Percentiles rank a stretch among this genome's conserved stretches.
phyloP scores from a whole-genome alignment of 352 stramenopile genomes.

The Pythium rishiriense region DNA sequence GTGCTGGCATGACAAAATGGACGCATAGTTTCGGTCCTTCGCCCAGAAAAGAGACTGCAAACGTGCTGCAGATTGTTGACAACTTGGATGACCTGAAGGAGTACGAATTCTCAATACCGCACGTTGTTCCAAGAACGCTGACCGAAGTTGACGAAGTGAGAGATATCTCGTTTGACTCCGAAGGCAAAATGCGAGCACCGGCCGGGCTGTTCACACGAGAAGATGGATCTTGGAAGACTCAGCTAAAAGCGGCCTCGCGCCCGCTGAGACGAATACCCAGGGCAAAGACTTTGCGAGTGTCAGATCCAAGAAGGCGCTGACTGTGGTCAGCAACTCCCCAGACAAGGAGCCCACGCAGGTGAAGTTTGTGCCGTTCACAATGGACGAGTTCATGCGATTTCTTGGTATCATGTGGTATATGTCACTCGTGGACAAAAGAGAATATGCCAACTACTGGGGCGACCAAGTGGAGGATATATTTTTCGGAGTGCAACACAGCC shows the following conservation, averaged over 20 bases:
- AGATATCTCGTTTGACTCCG: neutral
- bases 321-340: neutral
- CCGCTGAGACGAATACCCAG: constrained; percentile 29
- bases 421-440: constrained; percentile 27
- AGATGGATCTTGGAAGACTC: constrained; percentile 19
- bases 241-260: constrained; percentile 10
- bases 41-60: neutral
- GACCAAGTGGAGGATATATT: constrained; percentile 26
- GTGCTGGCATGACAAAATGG: constrained; percentile 2
- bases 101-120: constrained; percentile 2
- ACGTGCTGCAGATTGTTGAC: constrained; percentile 1
- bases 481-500: neutral
- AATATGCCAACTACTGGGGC: constrained; percentile 33
- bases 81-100: constrained; percentile 8
- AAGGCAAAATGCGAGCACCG: neutral
- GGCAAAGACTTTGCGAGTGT: neutral
- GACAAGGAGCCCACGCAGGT: neutral
- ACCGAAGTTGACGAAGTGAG: constrained; percentile 4
- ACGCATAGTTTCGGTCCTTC: constrained; percentile 5
- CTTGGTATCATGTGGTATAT: constrained; percentile 35
- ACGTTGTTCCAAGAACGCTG: constrained; percentile 6
- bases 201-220: neutral
- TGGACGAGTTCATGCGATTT: constrained; percentile 35
- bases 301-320: neutral
- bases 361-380: neutral